Percentiles rank a stretch among this genome's conserved stretches.
These are phyloP conservation scores for Zymoseptoria pseudotritici DNA, from an alignment of 2,329 filamentous ascomycete species.

Conservation along the genomic window DNA sequence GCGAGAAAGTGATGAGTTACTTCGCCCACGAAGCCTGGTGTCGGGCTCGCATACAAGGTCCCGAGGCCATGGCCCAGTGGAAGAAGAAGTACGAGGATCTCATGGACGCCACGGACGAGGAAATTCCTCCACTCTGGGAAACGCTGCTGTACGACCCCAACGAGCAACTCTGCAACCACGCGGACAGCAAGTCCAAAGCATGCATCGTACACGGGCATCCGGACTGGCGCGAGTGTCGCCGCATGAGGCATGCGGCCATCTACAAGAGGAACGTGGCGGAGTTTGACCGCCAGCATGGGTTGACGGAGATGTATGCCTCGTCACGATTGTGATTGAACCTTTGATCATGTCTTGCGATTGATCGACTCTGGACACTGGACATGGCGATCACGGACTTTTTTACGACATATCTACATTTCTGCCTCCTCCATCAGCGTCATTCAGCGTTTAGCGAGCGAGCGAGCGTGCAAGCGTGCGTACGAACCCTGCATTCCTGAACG, in stretches of 20 bases:
- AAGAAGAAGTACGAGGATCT: slow-evolving; percentile 1
- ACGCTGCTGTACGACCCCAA: slow-evolving; percentile 4
- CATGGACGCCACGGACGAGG: slow-evolving; percentile 1
- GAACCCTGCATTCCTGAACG: too few species aligned
- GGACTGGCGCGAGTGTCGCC: slow-evolving; percentile 14
- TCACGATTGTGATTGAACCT: neutral
- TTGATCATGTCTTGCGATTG: too few species aligned
- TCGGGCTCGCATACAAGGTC: slow-evolving; percentile 2
- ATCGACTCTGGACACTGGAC: neutral
- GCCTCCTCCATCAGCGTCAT: neutral
- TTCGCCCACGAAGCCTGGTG: slow-evolving; percentile 4
- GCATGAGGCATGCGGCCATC: neutral
- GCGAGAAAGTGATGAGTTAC: slow-evolving; percentile 1
- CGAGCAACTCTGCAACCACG: slow-evolving; percentile 3
- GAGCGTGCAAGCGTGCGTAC: neutral
- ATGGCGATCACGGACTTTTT: neutral
- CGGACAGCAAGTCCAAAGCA: slow-evolving; percentile 6
- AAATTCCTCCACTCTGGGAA: neutral
- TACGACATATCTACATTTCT: neutral
- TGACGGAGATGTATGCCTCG: neutral
- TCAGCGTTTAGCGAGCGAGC: slow-evolving; percentile 1
- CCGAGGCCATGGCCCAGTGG: slow-evolving; percentile 1
- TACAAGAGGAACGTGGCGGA: neutral
- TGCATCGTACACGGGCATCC: slow-evolving; percentile 7
- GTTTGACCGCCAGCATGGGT: neutral